Evolutionary conservation across 768 basidiomycete species (phyloP).

Genomic region (Gymnopilus junonius): DNA sequence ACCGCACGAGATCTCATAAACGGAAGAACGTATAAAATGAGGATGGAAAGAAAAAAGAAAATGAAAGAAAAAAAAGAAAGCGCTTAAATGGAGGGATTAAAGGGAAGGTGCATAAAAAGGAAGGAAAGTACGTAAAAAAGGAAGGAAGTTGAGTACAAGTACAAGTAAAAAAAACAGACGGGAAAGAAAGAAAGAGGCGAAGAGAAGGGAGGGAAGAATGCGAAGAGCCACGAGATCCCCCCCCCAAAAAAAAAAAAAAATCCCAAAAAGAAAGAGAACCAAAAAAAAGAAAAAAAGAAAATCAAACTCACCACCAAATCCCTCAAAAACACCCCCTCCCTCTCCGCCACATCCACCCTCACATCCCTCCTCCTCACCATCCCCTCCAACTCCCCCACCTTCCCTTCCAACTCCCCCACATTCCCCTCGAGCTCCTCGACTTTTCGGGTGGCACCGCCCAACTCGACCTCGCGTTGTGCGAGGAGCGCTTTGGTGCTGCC

Average conservation of each 20-base stretch:
- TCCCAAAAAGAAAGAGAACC: neutral
- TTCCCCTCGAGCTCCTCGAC: conserved; percentile 34
- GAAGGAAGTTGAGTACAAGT: too few species aligned
- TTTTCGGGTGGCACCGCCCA: conserved; percentile 29
- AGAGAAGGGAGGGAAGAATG: too few species aligned
- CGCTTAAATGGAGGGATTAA: neutral
- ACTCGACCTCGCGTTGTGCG: conserved; percentile 55
- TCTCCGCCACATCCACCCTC: conserved; percentile 42
- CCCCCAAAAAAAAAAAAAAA: conserved; percentile 39
- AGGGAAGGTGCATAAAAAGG: too few species aligned
- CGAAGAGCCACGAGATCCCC: too few species aligned
- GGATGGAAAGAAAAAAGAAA: too few species aligned
- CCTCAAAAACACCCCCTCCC: conserved; percentile 69
- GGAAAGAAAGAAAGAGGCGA: too few species aligned
- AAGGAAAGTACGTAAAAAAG: too few species aligned
- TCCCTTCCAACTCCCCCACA: neutral
- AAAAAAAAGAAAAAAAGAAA: neutral
- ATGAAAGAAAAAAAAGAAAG: neutral
- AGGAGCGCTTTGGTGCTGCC: conserved; percentile 60
- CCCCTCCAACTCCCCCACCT: conserved; percentile 39
- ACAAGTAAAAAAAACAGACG: too few species aligned
- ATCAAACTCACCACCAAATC: conserved; percentile 67
- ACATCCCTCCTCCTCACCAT: conserved; percentile 34
- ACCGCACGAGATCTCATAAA: too few species aligned
- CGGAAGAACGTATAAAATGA: too few species aligned